Evolutionary conservation across 1,284 basidiomycete species (phyloP).

Genomic region (Leccinum griseonigrum): DNA sequence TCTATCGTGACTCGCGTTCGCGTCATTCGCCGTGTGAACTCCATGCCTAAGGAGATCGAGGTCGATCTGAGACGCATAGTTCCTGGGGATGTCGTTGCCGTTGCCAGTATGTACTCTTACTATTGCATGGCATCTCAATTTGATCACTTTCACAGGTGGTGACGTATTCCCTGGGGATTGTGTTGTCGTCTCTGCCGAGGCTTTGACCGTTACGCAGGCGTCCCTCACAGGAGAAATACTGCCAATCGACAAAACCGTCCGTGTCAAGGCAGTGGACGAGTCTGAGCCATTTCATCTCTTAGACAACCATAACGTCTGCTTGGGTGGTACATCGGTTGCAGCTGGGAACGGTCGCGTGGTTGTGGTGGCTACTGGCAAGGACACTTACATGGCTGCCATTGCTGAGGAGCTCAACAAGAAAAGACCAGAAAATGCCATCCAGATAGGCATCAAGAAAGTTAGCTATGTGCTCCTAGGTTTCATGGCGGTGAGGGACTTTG

Average conservation of each 20-base stretch:
- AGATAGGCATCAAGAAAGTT: slow-evolving; percentile 32
- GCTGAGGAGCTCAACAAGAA: slow-evolving; percentile 33
- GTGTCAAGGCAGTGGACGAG: slow-evolving; percentile 15
- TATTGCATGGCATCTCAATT: not conserved
- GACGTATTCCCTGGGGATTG: slow-evolving; percentile 35
- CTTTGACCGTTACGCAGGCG: slow-evolving; percentile 28
- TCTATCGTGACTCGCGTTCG: slow-evolving; percentile 34
- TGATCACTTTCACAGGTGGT: slow-evolving; percentile 18
- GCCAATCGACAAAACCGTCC: slow-evolving; percentile 26
- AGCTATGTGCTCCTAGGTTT: slow-evolving; percentile 32
- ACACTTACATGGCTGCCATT: slow-evolving; percentile 35
- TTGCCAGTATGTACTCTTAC: slow-evolving; percentile 26
- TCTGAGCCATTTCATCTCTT: slow-evolving; percentile 26
- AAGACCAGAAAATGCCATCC: slow-evolving; percentile 30
- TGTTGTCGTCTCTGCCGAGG: slow-evolving; percentile 31
- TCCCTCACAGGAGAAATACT: slow-evolving; percentile 34
- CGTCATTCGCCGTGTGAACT: slow-evolving; percentile 25
- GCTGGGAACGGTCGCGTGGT: slow-evolving; percentile 29
- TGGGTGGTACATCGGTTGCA: slow-evolving; percentile 33
- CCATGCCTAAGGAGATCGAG: slow-evolving; percentile 25
- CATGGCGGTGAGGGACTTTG: slow-evolving; percentile 25
- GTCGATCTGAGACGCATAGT: slow-evolving; percentile 29
- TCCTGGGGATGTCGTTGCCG: slow-evolving; percentile 28
- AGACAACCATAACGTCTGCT: slow-evolving; percentile 29
- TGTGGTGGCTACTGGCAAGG: slow-evolving; percentile 30